Evolutionary conservation across 768 basidiomycete genomes (phyloP).

Genomic region (Naganishia vishniacii): DNA sequence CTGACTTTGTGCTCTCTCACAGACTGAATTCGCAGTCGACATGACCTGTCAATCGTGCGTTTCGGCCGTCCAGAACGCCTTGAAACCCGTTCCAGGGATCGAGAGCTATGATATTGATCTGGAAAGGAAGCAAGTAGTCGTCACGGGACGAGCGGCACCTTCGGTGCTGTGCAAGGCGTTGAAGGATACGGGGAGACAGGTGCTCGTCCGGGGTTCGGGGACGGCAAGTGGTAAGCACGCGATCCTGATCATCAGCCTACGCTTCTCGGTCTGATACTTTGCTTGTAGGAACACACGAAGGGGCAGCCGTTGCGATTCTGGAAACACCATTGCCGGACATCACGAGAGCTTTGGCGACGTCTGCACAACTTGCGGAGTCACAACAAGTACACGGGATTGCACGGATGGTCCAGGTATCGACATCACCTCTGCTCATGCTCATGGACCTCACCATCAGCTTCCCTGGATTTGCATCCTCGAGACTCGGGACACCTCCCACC

Average conservation of each 20-base stretch:
- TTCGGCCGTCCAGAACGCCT: conserved; percentile 36
- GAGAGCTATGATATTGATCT: conserved; percentile 47
- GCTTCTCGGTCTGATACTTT: neutral
- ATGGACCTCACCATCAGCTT: conserved; percentile 47
- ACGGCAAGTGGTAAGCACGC: conserved; percentile 15
- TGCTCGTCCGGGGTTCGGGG: conserved; percentile 25
- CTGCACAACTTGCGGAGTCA: conserved; percentile 30
- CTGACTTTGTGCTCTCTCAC: neutral
- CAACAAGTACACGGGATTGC: conserved; percentile 49
- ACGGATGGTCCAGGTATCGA: conserved; percentile 44
- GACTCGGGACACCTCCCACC: no score
- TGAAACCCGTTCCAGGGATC: conserved; percentile 38
- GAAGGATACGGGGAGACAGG: conserved; percentile 28
- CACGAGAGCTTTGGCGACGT: conserved; percentile 33
- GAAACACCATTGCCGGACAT: conserved; percentile 45
- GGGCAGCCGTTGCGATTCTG: conserved; percentile 46
- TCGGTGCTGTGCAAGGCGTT: conserved; percentile 22
- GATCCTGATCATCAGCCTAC: neutral
- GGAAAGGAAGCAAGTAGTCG: conserved; percentile 43
- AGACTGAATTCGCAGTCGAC: conserved; percentile 49
- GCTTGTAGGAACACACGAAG: conserved; percentile 27
- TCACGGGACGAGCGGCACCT: conserved; percentile 38
- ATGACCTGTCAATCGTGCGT: conserved; percentile 49
- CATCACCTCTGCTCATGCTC: conserved; percentile 37
- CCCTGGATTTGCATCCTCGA: no score